Conservation (phyloP, 2,329 filamentous ascomycete species). For the Rhinocladiella similis region DNA sequence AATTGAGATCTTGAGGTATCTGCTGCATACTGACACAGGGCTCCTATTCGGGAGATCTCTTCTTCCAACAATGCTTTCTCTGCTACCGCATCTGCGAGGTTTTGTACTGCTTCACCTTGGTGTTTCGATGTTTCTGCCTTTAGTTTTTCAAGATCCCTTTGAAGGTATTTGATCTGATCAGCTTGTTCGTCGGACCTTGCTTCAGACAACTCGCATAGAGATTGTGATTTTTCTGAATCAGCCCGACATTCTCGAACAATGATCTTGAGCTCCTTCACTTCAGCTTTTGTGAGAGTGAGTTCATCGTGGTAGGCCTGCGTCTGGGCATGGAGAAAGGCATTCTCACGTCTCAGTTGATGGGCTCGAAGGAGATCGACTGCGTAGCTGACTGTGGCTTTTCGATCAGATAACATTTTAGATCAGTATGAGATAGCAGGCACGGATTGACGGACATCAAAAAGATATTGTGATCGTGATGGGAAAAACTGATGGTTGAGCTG, state of each 20-base stretch:
- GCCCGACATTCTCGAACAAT: background rate
- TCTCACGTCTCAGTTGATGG: constrained; percentile 28
- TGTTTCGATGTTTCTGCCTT: constrained; percentile 1
- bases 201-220: background rate
- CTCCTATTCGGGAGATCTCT: background rate
- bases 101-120: background rate
- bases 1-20: background rate
- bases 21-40: background rate
- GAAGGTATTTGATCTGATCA: background rate
- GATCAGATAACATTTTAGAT: constrained; percentile 8
- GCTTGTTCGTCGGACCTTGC: background rate
- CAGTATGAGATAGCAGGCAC: background rate
- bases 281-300: constrained; percentile 7
- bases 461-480: background rate
- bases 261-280: constrained; percentile 9
- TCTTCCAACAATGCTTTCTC: background rate
- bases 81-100: background rate
- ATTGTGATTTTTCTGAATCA: background rate
- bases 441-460: background rate
- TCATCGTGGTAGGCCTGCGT: constrained; percentile 16
- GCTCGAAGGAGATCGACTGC: constrained; percentile 25
- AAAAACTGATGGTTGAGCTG: too few relatives aligned
- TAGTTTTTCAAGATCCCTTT: background rate
- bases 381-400: constrained; percentile 15
- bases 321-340: constrained; percentile 22